Evolutionary conservation across 2,329 filamentous ascomycete species (phyloP), one percentile per base, ranked within the genome.

Genomic region (Rhinocladiella mackenziei): DNA sequence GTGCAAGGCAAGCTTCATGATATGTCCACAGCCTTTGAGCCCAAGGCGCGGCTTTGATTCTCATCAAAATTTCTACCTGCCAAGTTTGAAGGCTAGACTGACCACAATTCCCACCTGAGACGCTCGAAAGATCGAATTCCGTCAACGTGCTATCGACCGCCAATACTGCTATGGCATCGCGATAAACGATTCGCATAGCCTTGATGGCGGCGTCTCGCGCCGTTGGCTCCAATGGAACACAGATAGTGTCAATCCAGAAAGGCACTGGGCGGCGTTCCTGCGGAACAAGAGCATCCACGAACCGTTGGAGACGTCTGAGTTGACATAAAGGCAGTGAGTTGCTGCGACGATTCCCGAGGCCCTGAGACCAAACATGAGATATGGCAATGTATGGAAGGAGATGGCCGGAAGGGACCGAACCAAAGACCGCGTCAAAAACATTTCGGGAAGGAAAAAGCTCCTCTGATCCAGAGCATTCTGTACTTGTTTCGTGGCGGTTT

Each of bases 241-340:
- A 37, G 5, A 37, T 5, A 8, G 34, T 37, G 34, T 37, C 34
- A 8, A 37, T 22, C 34, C 34, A 37, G 19, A 37, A 37, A 23
- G 6, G 10, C 6, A 35, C 34, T 20, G 34, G 34, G 6, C 19
- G 34, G 4, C 5, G 7, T 4, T 11, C 5, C 10, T 22, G 15
- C 4, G 34, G 18, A 15, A 7, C 6, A 25, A 25, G 13, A 9
- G 8, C 11, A 10, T 22, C 25, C 5, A 11, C 34, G 9, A 9
- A 22, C 11, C 6, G 10, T 15, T 22, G 34, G 9, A 23, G 34
- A 6, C 17, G 6, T n/a, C 5, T 11, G 15, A 37, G 17, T 14
- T 37, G 34, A 37, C 34, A 37, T 8, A n/a, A 4, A 4, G 34
- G 34, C 8, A 37, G 17, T 4, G 18, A 6, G 17, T 37, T 37